Evolutionary conservation across 352 stramenopile genomes (phyloP), one percentile per base, ranked within the genome.

Genomic region (Elongisporangium anandrum): DNA sequence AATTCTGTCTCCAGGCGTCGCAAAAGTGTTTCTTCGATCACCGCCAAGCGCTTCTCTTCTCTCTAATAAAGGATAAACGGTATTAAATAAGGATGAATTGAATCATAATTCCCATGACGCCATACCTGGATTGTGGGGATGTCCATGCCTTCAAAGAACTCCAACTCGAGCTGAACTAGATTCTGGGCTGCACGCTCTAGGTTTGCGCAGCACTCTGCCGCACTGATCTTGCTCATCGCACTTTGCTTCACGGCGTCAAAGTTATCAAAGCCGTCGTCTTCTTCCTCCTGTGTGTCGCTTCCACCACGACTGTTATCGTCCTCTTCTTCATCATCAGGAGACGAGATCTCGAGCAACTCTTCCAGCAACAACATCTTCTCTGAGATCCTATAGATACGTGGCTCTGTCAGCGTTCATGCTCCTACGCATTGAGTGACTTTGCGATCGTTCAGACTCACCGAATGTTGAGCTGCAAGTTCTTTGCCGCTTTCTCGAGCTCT

Each of bases 1-100:
- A 95, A 87, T 58, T 95, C 87, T 1, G 87, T 91, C 66, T 95
- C 85, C 5, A 94, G 68, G n/a, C 80, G 76, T 20, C 71, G 70
- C 22, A 91, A 55, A 26, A 94, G 64, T 26, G 79, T 84, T 60
- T 92, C 81, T 73, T 94, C 85, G 54, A 91, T 79, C 19, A 72
- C 65, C 0, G 72, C 70, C 16, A 93, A 66, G 4, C 81, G 79
- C 52, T 90, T 93, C 29, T 93, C 81, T 54, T 89, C 78, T 52
- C 71, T 68, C 81, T 88, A 56, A 10, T 24, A n/a, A n/a, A n/a
- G n/a, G n/a, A n/a, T 9, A 23, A 7, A 50, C 3, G 16, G 23
- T n/a, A n/a, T 13, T 39, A 2, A 59, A 50, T 29, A n/a, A 52
- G 4, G 17, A 56, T 12, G 7, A 34, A 7, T n/a, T n/a, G n/a